Evolutionary conservation across 768 basidiomycete species (phyloP).

Genomic region (Pulveroboletus sp.): DNA sequence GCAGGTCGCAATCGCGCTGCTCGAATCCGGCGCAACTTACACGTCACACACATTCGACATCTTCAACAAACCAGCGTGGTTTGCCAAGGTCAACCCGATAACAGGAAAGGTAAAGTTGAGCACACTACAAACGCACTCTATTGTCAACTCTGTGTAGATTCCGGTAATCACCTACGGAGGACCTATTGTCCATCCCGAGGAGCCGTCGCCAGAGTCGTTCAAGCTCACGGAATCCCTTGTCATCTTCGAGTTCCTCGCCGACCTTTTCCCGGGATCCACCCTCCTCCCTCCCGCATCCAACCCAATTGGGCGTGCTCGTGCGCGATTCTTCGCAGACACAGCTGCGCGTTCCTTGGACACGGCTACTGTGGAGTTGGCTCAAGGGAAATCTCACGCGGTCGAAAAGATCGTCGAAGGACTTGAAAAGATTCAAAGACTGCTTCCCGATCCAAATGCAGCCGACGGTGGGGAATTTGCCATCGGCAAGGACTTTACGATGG

Average conservation of each 20-base stretch:
- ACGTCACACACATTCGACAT: conserved; percentile 53
- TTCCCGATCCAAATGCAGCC: conserved; percentile 34
- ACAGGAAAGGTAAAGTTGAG: conserved; percentile 46
- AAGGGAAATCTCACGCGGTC: conserved; percentile 21
- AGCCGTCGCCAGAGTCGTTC: conserved; percentile 52
- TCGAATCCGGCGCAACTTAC: conserved; percentile 46
- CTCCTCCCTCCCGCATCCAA: conserved; percentile 45
- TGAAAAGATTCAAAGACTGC: not conserved
- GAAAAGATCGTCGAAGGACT: not conserved
- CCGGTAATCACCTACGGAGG: conserved; percentile 60
- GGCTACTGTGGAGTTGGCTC: not conserved
- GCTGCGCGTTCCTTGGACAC: conserved; percentile 30
- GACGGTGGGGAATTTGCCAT: conserved; percentile 36
- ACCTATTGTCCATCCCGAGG: conserved; percentile 44
- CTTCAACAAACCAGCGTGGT: conserved; percentile 63
- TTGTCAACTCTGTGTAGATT: conserved; percentile 32
- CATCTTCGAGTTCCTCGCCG: conserved; percentile 62
- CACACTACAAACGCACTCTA: not conserved
- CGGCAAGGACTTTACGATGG: conserved; percentile 48
- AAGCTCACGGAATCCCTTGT: conserved; percentile 63
- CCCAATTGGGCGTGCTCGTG: conserved; percentile 50
- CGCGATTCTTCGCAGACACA: conserved; percentile 56
- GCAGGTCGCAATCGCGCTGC: conserved; percentile 56
- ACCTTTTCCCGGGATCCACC: conserved; percentile 42
- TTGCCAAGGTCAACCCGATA: conserved; percentile 56